Conservation (phyloP, 345 rosid species). For the Eucalyptus cloeziana region DNA sequence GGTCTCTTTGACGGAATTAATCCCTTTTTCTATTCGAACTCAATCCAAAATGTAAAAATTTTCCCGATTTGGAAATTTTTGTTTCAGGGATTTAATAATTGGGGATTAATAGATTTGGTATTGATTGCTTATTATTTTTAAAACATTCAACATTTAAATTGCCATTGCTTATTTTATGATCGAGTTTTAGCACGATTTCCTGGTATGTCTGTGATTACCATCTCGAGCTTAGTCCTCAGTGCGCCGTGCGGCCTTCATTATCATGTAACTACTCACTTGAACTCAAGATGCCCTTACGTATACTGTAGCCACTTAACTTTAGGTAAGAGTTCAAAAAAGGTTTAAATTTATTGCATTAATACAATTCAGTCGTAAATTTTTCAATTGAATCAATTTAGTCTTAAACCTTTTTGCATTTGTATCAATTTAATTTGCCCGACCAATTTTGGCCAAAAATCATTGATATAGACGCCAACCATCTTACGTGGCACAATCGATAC, state of each 20-base stretch:
- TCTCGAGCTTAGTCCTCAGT: not conserved
- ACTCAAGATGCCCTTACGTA: not conserved
- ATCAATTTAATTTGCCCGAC: accelerated
- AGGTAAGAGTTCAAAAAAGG: not conserved
- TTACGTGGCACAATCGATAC: accelerated
- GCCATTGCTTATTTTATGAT: not conserved
- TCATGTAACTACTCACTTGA: not conserved
- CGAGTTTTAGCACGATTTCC: not conserved
- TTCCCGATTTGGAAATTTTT: not conserved
- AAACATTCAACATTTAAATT: not conserved
- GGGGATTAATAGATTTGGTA: not conserved
- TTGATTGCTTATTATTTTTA: not conserved
- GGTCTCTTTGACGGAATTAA: not conserved
- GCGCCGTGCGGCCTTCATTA: not conserved
- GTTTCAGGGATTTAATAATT: not conserved
- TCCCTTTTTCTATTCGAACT: not conserved
- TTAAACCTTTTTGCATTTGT: too few species aligned
- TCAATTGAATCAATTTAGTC: too few species aligned
- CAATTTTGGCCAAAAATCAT: too few species aligned
- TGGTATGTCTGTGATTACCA: not conserved
- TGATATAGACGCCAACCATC: accelerated
- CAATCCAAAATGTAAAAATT: not conserved
- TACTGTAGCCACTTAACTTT: not conserved
- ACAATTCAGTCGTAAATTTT: too few species aligned
- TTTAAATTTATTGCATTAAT: too few species aligned